A percentile compares a stretch with the other conserved stretches of the same genome.
These are phyloP conservation scores for Cladophialophora yegresii DNA, from an alignment of 2,329 filamentous ascomycete species.

Conservation along the genomic window DNA sequence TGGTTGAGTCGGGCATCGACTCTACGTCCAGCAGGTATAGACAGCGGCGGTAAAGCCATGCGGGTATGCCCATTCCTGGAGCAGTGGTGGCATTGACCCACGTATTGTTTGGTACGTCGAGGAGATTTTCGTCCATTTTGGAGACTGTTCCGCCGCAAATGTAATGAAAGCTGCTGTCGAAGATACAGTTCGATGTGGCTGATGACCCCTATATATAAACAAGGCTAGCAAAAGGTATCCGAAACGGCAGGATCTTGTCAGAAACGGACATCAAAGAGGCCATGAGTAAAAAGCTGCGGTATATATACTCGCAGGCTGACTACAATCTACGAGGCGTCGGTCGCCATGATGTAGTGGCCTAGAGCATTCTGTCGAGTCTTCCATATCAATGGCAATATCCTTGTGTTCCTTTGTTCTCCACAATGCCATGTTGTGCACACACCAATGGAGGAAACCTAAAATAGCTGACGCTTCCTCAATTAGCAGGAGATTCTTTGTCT, in stretches of 20 bases:
- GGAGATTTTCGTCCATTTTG: neutral
- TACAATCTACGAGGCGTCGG: neutral
- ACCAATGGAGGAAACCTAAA: neutral
- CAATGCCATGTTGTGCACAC: neutral
- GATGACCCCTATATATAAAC: neutral
- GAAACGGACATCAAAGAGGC: neutral
- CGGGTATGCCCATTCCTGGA: conserved; percentile 1
- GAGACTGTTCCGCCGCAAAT: neutral
- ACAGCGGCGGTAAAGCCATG: conserved; percentile 6
- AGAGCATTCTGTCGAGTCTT: neutral
- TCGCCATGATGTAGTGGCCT: neutral
- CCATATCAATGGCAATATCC: neutral
- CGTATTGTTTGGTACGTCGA: neutral
- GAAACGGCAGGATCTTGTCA: neutral
- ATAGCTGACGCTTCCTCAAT: neutral
- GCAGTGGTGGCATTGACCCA: neutral
- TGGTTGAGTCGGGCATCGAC: neutral
- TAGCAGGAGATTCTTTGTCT: conserved; percentile 1
- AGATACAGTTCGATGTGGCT: neutral
- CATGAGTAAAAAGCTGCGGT: neutral
- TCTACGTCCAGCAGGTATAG: conserved; percentile 8
- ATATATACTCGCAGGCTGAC: neutral
- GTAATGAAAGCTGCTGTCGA: neutral
- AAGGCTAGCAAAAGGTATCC: neutral
- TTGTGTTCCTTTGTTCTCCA: neutral